Base-by-base conservation (phyloP, 257 asterid genomes). In the Solanum habrochaites region DNA sequence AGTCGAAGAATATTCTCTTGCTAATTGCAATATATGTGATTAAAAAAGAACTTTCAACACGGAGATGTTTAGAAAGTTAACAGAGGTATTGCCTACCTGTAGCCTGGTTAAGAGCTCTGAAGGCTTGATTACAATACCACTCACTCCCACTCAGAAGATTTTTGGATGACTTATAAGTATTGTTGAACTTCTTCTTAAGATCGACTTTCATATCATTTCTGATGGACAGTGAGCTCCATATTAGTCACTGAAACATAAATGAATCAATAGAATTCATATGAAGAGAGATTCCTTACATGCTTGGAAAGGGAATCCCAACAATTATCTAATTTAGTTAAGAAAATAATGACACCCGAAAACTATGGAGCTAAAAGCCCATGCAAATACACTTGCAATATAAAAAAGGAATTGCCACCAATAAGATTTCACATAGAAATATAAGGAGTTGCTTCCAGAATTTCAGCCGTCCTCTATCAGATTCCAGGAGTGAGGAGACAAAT, bases 71-170 rank as follows among this genome's bases (percentile, higher is more conserved):
- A 80, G 85, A 80, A 80, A 49, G 67, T 27, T 47, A 80, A 25
- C 43, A 47, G 64, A 27, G 67, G 25, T 29, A 80, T 45, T 21
- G 66, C 67, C 43, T 89, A 97, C 99, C 99, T 91, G 97, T 88
- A 83, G 99, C 99, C 90, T 97, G 99, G 91, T 97, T 97, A 87
- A 97, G 93, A 90, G 99, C 99, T 88, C 99, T 93, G 93, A 97
- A 97, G 80, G 99, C 98, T 93, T 96, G 99, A 86, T 92, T 95
- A 88, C 99, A 97, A 92, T 97, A 97, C 99, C 99, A 97, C 83
- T 97, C 98, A 47, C 92, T 93, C 89, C 99, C 99, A 90, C 92
- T 95, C 82, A 95, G 86, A 83, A 97, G 98, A 80, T 90, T 95
- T 87, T 96, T 97, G 71, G 99, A 96, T n/a, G 82, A 89, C 94